Evolutionary conservation across 2,329 filamentous ascomycete species (phyloP), one percentile per base, ranked within the genome.

Genomic region (Talaromyces sp.): DNA sequence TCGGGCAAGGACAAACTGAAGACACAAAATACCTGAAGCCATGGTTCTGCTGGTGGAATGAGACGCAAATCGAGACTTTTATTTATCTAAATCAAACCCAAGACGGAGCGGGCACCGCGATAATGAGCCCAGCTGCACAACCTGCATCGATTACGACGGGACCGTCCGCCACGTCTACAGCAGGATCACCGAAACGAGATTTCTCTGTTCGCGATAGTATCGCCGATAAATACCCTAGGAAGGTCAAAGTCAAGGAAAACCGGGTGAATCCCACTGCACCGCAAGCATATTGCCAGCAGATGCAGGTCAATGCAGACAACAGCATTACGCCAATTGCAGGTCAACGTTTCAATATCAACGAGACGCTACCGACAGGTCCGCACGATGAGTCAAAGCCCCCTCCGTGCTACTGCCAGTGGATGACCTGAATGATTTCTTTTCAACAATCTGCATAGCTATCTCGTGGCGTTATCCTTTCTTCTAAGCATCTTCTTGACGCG

Each of bases 21-120:
- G 31, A 37, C 35, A 52, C 57, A 62, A 62, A 70, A 53, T 82
- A 83, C 8, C 83, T 87, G 36, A 79, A 78, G 59, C 84, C 85
- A 2, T 89, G 85, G 85, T 86, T 84, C 65, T 89, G 86, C 69
- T 83, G 81, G 68, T 89, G 85, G 84, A 89, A 89, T 66, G 75
- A 77, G 13, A 89, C 86, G 0, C 77, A 84, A 55, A 77, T 88
- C 52, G 86, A 89, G 68, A 81, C 83, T 37, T 88, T 87, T 70
- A 79, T 89, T 48, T 89, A 87, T 65, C 75, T 84, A 55, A 79
- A 82, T 56, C 71, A 83, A 67, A 75, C 81, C 50, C 75, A 79
- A 13, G 63, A 65, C 25, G 66, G 65, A 21, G 60, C 58, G 10
- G 59, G 59, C 15, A 64, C 62, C 17, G 25, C n/a, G 10, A 33